Evolutionary conservation across 1,284 basidiomycete genomes (phyloP).

Genomic region (Ceratobasidium sp.): DNA sequence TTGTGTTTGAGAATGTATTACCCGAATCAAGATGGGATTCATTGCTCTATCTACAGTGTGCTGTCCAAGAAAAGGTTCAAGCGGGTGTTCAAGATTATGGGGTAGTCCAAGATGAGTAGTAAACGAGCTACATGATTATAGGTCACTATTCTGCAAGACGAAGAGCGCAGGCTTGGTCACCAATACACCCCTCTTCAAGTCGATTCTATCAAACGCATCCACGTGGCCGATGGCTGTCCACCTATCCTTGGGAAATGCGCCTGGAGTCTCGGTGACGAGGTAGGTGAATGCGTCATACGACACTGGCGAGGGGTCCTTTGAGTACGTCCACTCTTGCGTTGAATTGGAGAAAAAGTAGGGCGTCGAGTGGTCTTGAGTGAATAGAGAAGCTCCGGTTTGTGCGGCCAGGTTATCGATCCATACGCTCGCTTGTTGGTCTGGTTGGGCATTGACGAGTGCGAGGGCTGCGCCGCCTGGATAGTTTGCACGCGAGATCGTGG

Average conservation of each 20-base stretch:
- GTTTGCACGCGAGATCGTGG: conserved; percentile 71
- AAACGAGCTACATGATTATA: not conserved
- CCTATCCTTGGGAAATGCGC: not conserved
- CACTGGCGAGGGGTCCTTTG: conserved; percentile 20
- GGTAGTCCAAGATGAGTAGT: too few species aligned
- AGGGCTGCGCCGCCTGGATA: conserved; percentile 88
- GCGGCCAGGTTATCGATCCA: conserved; percentile 85
- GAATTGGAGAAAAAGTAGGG: conserved; percentile 52
- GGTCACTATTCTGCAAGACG: conserved; percentile 24
- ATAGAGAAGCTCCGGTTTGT: conserved; percentile 90
- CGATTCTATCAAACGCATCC: conserved; percentile 16
- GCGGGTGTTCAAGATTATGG: too few species aligned
- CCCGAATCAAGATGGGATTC: too few species aligned
- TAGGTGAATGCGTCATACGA: conserved; percentile 15
- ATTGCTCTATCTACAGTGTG: too few species aligned
- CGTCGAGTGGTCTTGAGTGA: conserved; percentile 73
- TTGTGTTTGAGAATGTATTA: too few species aligned
- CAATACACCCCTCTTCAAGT: not conserved
- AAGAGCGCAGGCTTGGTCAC: conserved; percentile 27
- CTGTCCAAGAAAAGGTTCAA: too few species aligned
- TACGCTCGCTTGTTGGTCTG: conserved; percentile 51
- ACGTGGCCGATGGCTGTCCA: conserved; percentile 12
- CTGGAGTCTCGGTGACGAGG: conserved; percentile 16
- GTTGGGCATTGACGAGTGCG: conserved; percentile 48
- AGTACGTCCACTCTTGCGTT: conserved; percentile 24